Conservation (phyloP, 345 rosid species). For the Lepidium africanum region DNA sequence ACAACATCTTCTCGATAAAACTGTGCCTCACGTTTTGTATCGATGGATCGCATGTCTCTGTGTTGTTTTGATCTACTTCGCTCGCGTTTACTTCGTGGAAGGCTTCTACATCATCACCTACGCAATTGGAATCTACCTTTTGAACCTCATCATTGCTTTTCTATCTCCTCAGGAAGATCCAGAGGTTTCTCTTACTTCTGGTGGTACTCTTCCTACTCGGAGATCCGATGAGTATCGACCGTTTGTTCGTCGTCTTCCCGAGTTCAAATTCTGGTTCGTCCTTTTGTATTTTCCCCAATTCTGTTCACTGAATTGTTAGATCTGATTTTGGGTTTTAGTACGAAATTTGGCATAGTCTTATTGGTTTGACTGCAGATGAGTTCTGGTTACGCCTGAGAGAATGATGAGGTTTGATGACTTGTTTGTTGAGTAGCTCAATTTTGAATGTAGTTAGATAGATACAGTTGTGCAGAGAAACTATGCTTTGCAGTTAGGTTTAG, state of each 20-base stretch:
- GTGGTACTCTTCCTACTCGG: constrained; percentile 73
- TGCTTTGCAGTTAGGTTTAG: not conserved
- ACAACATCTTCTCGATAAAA: constrained; percentile 67
- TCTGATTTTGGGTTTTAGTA: not conserved
- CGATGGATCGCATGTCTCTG: constrained; percentile 67
- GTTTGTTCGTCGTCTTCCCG: constrained; percentile 85
- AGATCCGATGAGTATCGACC: constrained; percentile 94
- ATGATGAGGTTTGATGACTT: constrained; percentile 3
- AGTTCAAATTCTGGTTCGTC: constrained; percentile 81
- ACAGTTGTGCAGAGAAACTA: not conserved
- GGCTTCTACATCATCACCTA: constrained; percentile 91
- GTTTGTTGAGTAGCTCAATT: not conserved
- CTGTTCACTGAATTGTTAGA: not conserved
- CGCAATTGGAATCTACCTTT: constrained; percentile 81
- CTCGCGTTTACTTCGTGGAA: constrained; percentile 73
- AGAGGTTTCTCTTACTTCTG: constrained; percentile 48
- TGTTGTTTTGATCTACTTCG: constrained; percentile 43
- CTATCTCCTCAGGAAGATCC: constrained; percentile 95
- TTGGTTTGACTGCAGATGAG: not conserved
- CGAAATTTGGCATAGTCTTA: not conserved
- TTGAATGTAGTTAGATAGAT: not conserved
- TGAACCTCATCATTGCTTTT: constrained; percentile 79
- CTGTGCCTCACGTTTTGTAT: constrained; percentile 48
- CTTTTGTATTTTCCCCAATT: not conserved
- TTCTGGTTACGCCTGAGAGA: not conserved